Base-by-base conservation (phyloP, 169 alveolate species). In the Ichthyophthirius multifiliis region DNA sequence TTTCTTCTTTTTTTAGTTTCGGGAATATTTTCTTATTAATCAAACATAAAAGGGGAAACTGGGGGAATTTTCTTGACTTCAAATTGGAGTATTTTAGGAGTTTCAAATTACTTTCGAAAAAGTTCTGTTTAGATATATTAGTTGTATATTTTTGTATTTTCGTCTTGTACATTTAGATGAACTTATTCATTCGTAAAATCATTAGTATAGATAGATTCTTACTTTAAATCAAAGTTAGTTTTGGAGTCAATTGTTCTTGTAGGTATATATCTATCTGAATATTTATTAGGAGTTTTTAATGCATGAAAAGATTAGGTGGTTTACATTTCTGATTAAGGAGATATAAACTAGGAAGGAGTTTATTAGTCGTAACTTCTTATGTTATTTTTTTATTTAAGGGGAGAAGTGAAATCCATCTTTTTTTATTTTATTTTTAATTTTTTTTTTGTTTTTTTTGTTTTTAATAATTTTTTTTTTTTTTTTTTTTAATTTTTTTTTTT, bases 1-100 rank as follows among this genome's bases (percentile, higher is more conserved):
- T 90, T 93, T n/a, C 97, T 44, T 30, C 43, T 16, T 41, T 76
- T 43, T 41, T 83, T 79, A 5, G 35, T 41, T 18, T 34, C 23
- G 18, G 43, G 71, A 27, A 27, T 39, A 55, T 55, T 39, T 16
- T 16, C n/a, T 55, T 55, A 39, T 39, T 55, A 55, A 55, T 27
- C 31, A 5, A 10, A 15, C 4, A 55, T 16, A 20, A 55, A 23
- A 55, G 71, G 71, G 6, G 71, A 55, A 27, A 39, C 31, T 0
- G 39, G 23, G 9, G 71, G 43, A 23, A 27, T 55, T 27, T 55
- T 55, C 31, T 55, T 10, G 16, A 27, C 71, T 39, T 39, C 23
- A 39, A 55, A 55, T 55, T 10, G 71, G 71, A 15, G 71, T 55
- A 13, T 55, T 55, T 55, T 55, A 27, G n/a, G n/a, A n/a, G n/a